A percentile compares a stretch with the other conserved stretches of the same genome.
phyloP scores from a whole-genome alignment of 2,329 filamentous ascomycete genomes.

The Dactylellina sp. region DNA sequence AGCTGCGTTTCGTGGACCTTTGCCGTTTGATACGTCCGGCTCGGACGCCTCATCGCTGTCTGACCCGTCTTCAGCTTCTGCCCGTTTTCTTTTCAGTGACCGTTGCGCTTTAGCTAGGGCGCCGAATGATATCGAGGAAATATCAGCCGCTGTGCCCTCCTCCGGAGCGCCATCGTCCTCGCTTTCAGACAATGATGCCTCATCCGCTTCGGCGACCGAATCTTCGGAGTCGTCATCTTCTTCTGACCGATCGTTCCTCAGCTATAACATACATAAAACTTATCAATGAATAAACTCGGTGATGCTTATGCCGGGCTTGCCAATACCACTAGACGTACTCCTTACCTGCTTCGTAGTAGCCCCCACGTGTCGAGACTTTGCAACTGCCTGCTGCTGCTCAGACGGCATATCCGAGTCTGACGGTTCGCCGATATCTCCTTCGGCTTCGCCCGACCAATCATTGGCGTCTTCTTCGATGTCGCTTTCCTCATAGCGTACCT shows the following conservation, averaged over 20 bases:
- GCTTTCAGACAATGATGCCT: constrained; percentile 18
- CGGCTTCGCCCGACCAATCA: constrained; percentile 47
- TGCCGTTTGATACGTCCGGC: constrained; percentile 23
- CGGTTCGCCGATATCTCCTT: constrained; percentile 31
- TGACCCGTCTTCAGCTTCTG: constrained; percentile 38
- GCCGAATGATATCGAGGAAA: constrained; percentile 45
- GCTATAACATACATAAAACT: constrained; percentile 20
- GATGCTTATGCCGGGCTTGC: background rate
- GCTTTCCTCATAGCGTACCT: constrained; percentile 49
- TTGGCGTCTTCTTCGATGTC: constrained; percentile 35
- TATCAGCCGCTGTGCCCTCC: constrained; percentile 33
- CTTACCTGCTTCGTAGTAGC: constrained; percentile 38
- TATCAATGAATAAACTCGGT: constrained; percentile 14
- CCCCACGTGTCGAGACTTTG: constrained; percentile 28
- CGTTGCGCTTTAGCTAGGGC: constrained; percentile 48
- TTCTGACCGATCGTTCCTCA: constrained; percentile 5
- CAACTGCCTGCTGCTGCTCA: constrained; percentile 9
- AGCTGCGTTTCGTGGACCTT: constrained; percentile 35
- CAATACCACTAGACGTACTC: constrained; percentile 23
- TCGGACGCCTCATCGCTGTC: constrained; percentile 16
- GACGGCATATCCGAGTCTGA: constrained; percentile 39
- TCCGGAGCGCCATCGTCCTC: constrained; percentile 24
- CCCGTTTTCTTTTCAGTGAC: constrained; percentile 50
- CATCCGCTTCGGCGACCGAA: constrained; percentile 15
- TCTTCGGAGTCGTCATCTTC: constrained; percentile 11